Evolutionary conservation across 768 basidiomycete genomes (phyloP).

Genomic region (Udeniomyces megalosporus): DNA sequence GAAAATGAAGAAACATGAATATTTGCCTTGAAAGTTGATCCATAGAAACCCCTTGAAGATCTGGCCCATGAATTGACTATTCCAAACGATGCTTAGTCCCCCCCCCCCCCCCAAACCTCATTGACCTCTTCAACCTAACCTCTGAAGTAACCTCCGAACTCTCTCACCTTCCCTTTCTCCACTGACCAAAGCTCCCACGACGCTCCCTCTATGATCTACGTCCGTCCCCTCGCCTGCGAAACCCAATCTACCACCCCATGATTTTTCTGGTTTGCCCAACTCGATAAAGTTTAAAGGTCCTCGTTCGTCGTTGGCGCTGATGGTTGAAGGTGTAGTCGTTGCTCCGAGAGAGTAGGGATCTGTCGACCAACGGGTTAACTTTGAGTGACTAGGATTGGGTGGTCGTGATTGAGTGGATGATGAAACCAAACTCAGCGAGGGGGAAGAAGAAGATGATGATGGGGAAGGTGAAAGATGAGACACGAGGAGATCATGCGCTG

Average conservation of each 20-base stretch:
- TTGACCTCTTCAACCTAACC: no score
- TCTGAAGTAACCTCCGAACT: constrained; percentile 24
- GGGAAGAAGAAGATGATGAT: background rate
- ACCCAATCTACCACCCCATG: constrained; percentile 27
- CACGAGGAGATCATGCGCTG: constrained; percentile 18
- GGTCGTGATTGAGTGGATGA: no score
- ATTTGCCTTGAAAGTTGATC: no score
- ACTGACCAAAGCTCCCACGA: constrained; percentile 30
- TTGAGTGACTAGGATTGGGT: constrained; percentile 14
- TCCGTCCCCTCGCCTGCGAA: constrained; percentile 36
- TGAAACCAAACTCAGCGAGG: no score
- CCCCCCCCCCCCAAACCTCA: background rate
- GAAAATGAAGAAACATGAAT: no score
- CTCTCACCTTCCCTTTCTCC: constrained; percentile 31
- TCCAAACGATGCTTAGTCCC: no score
- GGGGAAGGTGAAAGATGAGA: background rate
- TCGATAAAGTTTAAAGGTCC: constrained; percentile 31
- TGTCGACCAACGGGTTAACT: constrained; percentile 28
- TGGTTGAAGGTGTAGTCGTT: constrained; percentile 28
- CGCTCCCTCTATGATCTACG: constrained; percentile 30
- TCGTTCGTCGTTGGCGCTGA: constrained; percentile 15
- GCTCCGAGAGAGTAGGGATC: constrained; percentile 30
- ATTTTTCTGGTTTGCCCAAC: constrained; percentile 23
- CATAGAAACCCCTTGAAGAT: no score
- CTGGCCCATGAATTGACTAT: no score